Evolutionary conservation across 306 rosid genomes (phyloP), one percentile per base, ranked within the genome.

Genomic region (Cicer chorassanicum): DNA sequence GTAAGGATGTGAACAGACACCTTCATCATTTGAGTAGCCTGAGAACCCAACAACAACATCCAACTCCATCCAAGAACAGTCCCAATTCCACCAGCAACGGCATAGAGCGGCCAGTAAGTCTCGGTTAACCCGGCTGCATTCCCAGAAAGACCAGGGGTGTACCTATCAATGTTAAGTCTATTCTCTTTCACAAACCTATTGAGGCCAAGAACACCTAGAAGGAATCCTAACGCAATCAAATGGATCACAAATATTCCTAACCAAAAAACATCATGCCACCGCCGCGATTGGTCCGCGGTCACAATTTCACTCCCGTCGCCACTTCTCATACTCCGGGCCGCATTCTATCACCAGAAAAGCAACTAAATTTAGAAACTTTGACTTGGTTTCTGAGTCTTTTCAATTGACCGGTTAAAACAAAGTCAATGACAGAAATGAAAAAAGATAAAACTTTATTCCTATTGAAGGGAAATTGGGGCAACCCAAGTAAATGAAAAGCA

Each of bases 251-350:
- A 95, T 54, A 92, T 70, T 62, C 88, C 90, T 74, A 82, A 85
- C 99, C 99, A 95, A 82, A 95, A 95, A 65, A 95, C 78, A 49
- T 95, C 99, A 6, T 87, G 92, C 99, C 98, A 95, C 18, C 84
- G 87, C 48, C 99, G 92, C 0, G 89, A 85, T 13, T 88, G 84
- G 70, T 84, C 98, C 13, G 72, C 55, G 8, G 62, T 66, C 76
- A 71, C 67, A 40, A 68, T 75, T 81, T 85, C 95, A 64, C 83
- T 76, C 21, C 84, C 82, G 2, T 71, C 87, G 1, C 81, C 84
- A 59, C 83, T 81, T 72, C 85, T 80, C 81, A 82, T 84, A 86
- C 91, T 90, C 50, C 84, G 83, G 24, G 66, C 77, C 1, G 54
- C 85, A 86, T 81, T 90, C 99, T 94, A 73, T 48, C 53, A 12